Percentiles rank a stretch among this genome's conserved stretches.
Evolutionary conservation across 1,284 basidiomycete species (phyloP).

Genomic region (Phlebopus sp.): DNA sequence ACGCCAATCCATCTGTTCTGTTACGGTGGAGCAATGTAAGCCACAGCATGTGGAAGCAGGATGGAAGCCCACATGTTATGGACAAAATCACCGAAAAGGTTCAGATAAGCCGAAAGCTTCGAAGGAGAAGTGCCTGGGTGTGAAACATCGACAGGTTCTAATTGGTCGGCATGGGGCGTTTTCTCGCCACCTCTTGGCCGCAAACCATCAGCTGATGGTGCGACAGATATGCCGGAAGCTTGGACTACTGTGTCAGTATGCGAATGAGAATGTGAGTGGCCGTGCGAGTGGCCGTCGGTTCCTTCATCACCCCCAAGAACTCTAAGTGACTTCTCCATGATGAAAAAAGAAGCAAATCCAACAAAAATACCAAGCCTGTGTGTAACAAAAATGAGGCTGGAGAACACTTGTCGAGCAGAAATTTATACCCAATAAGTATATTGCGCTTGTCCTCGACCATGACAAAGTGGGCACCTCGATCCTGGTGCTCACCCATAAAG

Average conservation of each 20-base stretch:
- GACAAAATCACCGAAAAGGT: slow-evolving; percentile 88
- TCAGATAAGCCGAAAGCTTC: slow-evolving; percentile 84
- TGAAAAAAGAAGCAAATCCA: slow-evolving; percentile 85
- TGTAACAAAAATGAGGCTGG: slow-evolving; percentile 10
- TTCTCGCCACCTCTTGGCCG: slow-evolving; percentile 31
- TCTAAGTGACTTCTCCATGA: slow-evolving; percentile 87
- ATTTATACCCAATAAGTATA: slow-evolving; percentile 74
- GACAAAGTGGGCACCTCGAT: slow-evolving; percentile 64
- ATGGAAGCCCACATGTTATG: slow-evolving; percentile 68
- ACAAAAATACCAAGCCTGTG: slow-evolving; percentile 74
- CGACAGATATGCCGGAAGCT: slow-evolving; percentile 35
- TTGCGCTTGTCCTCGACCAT: slow-evolving; percentile 88
- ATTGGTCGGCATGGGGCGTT: slow-evolving; percentile 18
- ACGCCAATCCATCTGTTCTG: slow-evolving; percentile 85
- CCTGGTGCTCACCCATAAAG: slow-evolving; percentile 84
- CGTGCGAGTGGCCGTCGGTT: slow-evolving; percentile 50
- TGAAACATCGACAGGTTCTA: slow-evolving; percentile 17
- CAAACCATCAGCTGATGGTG: slow-evolving; percentile 30
- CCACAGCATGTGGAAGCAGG: slow-evolving; percentile 16
- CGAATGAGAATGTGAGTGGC: slow-evolving; percentile 50
- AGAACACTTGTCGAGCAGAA: slow-evolving; percentile 4
- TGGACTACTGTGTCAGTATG: slow-evolving; percentile 32
- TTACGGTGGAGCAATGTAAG: slow-evolving; percentile 17
- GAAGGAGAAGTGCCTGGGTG: slow-evolving; percentile 51
- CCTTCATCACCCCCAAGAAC: slow-evolving; percentile 69